Evolutionary conservation across 2,329 filamentous ascomycete species (phyloP).

Genomic region (Sphaerostilbella broomeana): DNA sequence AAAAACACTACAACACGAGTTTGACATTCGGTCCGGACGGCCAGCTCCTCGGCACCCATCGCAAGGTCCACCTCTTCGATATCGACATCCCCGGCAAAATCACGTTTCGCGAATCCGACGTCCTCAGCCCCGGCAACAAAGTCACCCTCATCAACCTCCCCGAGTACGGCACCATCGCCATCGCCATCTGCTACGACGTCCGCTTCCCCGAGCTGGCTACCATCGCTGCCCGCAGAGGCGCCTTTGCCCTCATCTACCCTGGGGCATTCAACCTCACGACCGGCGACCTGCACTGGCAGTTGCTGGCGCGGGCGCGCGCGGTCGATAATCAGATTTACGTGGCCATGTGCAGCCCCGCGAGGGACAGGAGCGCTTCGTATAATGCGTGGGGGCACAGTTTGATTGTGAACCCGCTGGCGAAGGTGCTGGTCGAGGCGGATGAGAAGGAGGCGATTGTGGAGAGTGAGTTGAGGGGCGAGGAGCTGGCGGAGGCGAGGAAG

Average conservation of each 20-base stretch:
- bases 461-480: conserved; percentile 60
- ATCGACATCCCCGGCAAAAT: conserved; percentile 97
- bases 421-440: conserved; percentile 70
- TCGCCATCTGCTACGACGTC: conserved; percentile 97
- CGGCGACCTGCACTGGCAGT: conserved; percentile 82
- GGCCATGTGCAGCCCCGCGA: conserved; percentile 82
- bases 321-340: conserved; percentile 95
- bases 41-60: conserved; percentile 74
- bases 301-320: conserved; percentile 75
- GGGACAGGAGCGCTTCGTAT: conserved; percentile 71
- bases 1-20: conserved; percentile 83
- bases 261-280: conserved; percentile 97
- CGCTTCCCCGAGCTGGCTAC: conserved; percentile 92
- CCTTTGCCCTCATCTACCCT: conserved; percentile 83
- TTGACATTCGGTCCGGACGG: conserved; percentile 76
- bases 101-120: conserved; percentile 82
- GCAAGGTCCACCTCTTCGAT: conserved; percentile 95
- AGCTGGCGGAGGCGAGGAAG: conserved; percentile 68
- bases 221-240: conserved; percentile 78
- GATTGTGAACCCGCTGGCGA: conserved; percentile 80
- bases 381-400: conserved; percentile 90
- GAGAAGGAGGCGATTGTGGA: conserved; percentile 72
- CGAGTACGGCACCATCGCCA: conserved; percentile 77
- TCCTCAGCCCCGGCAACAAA: conserved; percentile 77
- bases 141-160: conserved; percentile 81